Evolutionary conservation across 495 filamentous ascomycete genomes (phyloP).

Genomic region (Penicillium angulare): DNA sequence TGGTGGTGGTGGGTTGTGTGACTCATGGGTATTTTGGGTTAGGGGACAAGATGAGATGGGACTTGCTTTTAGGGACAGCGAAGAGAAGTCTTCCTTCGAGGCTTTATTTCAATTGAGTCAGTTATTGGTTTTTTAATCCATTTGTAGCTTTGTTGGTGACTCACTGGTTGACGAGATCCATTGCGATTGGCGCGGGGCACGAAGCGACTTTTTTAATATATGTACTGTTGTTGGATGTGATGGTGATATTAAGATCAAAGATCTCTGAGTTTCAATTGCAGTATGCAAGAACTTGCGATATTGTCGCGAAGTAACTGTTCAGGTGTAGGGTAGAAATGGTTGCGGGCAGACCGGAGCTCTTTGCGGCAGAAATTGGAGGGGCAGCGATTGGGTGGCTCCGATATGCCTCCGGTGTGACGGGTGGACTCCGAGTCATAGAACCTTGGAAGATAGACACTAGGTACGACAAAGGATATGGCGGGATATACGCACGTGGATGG

Average conservation of each 20-base stretch:
- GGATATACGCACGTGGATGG: slow-evolving; percentile 10
- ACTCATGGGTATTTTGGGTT: slow-evolving; percentile 22
- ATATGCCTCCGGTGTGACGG: slow-evolving; percentile 5
- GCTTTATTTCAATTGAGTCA: slow-evolving; percentile 22
- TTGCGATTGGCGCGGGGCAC: slow-evolving; percentile 40
- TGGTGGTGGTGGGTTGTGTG: slow-evolving; percentile 7
- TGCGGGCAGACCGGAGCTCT: slow-evolving; percentile 14
- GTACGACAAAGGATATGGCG: neutral
- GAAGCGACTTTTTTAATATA: slow-evolving; percentile 1
- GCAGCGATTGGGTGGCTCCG: slow-evolving; percentile 12
- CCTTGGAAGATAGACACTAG: too few relatives aligned
- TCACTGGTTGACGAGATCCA: slow-evolving; percentile 87
- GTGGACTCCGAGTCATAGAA: neutral
- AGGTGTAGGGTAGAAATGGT: neutral
- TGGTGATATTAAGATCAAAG: neutral
- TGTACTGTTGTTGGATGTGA: neutral
- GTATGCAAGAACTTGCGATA: neutral
- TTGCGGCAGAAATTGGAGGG: slow-evolving; percentile 33
- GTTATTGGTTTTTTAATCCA: neutral
- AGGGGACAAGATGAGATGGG: slow-evolving; percentile 3
- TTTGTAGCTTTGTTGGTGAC: slow-evolving; percentile 34
- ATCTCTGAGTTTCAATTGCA: slow-evolving; percentile 12
- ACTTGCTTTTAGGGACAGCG: slow-evolving; percentile 94
- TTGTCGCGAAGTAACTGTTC: neutral
- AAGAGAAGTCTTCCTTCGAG: slow-evolving; percentile 92